Evolutionary conservation across 345 rosid species (phyloP), one percentile per base, ranked within the genome.

Genomic region (Punica granatum): DNA sequence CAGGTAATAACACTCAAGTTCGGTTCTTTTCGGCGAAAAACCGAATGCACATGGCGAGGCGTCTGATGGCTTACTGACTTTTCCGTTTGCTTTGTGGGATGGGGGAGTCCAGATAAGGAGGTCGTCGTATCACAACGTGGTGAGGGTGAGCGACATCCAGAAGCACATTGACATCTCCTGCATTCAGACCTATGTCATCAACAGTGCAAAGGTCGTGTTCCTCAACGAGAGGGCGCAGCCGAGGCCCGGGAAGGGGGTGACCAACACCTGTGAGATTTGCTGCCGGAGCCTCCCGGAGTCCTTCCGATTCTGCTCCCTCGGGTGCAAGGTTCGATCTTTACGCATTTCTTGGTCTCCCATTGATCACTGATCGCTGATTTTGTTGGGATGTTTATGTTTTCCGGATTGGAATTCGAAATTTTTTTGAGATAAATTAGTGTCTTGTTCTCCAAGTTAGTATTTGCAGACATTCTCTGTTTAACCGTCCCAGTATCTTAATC

Each of bases 161-260:
- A 78, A 76, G 58, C 69, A 35, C 69, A 74, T 81, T n/a, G 82
- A 81, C 71, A 76, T 81, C 37, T 63, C 85, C 11, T 67, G 77
- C 54, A 74, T 81, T 39, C 85, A 81, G 75, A 78, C 82, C 6
- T 81, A 81, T 72, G 32, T 79, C 63, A 81, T 81, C 75, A 81
- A 81, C 69, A 76, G 85, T 23, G 79, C 82, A 44, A 81, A 62
- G 78, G 73, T 81, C 26, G 85, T 81, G 60, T 81, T 81, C 79
- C 72, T 81, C 46, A 81, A 81, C 26, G 81, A 76, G 76, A 66
- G 85, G 48, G 81, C 77, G 8, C 85, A 81, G 74, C 76, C 76
- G 13, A 79, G 81, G 81, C 83, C 77, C 30, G 85, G 85, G 26
- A 82, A 79, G 60, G 85, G 85, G 5, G 85, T 82, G 49, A 72